A percentile compares a stretch with the other conserved stretches of the same genome.
These are phyloP conservation scores for Lachnum nothofagi DNA, from an alignment of 2,329 filamentous ascomycete genomes.

Conservation along the genomic window DNA sequence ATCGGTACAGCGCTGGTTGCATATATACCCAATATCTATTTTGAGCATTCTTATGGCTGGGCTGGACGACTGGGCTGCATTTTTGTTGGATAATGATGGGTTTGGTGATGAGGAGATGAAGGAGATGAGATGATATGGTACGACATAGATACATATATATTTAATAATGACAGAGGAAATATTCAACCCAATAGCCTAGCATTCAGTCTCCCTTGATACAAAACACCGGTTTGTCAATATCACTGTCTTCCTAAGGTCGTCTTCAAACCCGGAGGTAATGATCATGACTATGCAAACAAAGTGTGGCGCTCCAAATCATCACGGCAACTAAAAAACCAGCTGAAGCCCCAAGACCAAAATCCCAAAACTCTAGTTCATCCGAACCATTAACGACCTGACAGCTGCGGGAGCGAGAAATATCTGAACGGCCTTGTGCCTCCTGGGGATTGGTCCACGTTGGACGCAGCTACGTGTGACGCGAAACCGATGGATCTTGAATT, in stretches of 20 bases:
- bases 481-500: not conserved
- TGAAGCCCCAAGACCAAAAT: too few species aligned
- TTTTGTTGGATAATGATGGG: not conserved
- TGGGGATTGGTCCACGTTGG: constrained; percentile 1
- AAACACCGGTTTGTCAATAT: too few species aligned
- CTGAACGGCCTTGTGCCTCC: not conserved
- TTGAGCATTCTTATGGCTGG: not conserved
- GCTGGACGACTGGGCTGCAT: not conserved
- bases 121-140: not conserved
- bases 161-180: not conserved
- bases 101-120: not conserved
- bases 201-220: too few species aligned
- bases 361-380: too few species aligned
- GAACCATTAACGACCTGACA: not conserved
- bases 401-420: too few species aligned
- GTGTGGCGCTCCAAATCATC: too few species aligned
- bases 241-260: too few species aligned
- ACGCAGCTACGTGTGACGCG: constrained; percentile 1
- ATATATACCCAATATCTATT: constrained; percentile 1
- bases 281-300: too few species aligned
- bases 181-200: not conserved
- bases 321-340: too few species aligned
- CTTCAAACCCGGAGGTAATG: too few species aligned
- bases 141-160: too few species aligned
- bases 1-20: constrained; percentile 2